These are phyloP conservation scores for Spergularia bocconei DNA, from an alignment of 148 eudicot genomes.

Conservation along the genomic window DNA sequence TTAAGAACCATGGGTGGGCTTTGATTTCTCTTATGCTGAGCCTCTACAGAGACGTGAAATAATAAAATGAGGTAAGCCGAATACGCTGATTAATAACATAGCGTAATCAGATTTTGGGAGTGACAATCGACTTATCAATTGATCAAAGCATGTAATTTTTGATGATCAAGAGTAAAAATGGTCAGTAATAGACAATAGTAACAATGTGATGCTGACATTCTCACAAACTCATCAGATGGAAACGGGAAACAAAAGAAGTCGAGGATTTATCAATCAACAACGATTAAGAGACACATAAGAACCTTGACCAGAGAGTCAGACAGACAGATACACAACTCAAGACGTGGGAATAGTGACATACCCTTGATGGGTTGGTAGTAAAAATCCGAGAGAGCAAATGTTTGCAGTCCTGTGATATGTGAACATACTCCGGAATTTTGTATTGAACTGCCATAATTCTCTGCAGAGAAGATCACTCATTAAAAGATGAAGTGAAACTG, in stretches of 20 bases:
- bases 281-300: neutral
- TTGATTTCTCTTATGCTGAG: constrained; percentile 48
- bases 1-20: constrained; percentile 57
- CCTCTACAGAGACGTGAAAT: constrained; percentile 33
- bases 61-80: neutral
- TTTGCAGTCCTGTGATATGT: constrained; percentile 70
- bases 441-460: constrained; percentile 69
- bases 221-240: neutral
- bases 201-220: neutral
- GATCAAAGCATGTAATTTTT: too few species aligned
- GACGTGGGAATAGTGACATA: constrained; percentile 21
- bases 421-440: constrained; percentile 82
- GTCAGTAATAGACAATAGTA: too few species aligned
- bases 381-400: constrained; percentile 68
- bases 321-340: neutral
- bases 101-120: neutral
- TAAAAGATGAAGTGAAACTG: neutral
- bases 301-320: neutral
- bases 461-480: constrained; percentile 34
- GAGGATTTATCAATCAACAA: neutral
- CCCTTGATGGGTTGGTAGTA: constrained; percentile 55
- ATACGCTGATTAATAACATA: neutral
- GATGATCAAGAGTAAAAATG: too few species aligned
- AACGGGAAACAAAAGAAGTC: neutral
- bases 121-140: too few species aligned